Evolutionary conservation across 345 rosid genomes (phyloP), one percentile per base, ranked within the genome.

Genomic region (Eucalyptus brandiana): DNA sequence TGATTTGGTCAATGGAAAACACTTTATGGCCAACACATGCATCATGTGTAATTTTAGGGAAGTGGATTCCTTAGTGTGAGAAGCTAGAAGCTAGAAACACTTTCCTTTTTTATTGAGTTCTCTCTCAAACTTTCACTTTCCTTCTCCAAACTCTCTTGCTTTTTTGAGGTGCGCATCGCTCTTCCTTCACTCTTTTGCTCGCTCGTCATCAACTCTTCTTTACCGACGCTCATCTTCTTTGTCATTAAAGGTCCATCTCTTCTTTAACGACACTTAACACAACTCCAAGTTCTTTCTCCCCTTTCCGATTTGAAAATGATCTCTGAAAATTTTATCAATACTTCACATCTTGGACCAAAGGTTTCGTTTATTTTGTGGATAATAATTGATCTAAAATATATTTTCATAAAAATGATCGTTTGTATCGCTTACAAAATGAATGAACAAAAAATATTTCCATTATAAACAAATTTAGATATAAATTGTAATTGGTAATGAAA

Each of bases 61-160:
- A 65, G 72, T n/a, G 18, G 5, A n/a, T 14, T 65, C 37, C 37
- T 16, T 9, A 9, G 9, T 0, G 10, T 16, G 10, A 67, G 40
- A 16, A 15, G 21, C 21, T 8, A 67, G 40, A 16, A 15, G 21
- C 21, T 8, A 0, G 0, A 67, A 67, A 67, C 40, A 8, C 76
- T 67, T 67, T n/a, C 40, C 12, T 1, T 26, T 58, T 26, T 12
- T 26, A 58, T 26, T 0, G 2, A 6, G 65, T 58, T 58, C 3
- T 58, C 65, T 60, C 7, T 60, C 67, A 26, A 26, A 53, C 58
- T 53, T 53, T 53, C 5, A 21, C 67, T 26, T 60, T 60, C n/a
- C 18, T 14, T n/a, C 21, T n/a, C 37, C 15, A 12, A 0, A n/a
- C 37, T n/a, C 40, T 65, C 37, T n/a, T 0, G 2, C 76, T 12